Percentiles rank a stretch among this genome's conserved stretches.
Evolutionary conservation across 306 rosid genomes (phyloP).

Genomic region (Boehmeria nivea): DNA sequence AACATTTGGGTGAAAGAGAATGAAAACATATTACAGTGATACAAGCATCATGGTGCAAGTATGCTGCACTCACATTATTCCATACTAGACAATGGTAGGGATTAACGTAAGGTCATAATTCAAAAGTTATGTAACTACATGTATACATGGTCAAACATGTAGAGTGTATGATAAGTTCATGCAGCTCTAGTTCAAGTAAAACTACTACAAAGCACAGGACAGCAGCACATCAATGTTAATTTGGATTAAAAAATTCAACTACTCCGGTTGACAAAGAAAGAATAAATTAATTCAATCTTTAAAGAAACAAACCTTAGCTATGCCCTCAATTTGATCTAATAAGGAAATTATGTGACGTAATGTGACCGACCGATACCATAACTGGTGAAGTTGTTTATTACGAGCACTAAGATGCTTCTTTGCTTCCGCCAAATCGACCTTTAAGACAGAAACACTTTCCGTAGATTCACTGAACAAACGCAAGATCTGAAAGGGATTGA

Average conservation of each 20-base stretch:
- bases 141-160: no score
- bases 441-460: constrained; percentile 62
- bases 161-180: no score
- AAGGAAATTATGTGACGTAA: constrained; percentile 92
- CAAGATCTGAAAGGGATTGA: constrained; percentile 67
- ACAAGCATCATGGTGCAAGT: background rate
- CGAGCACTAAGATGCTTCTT: constrained; percentile 83
- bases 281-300: constrained; percentile 17
- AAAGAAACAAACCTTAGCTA: constrained; percentile 64
- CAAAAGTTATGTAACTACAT: no score
- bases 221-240: constrained; percentile 2
- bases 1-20: background rate
- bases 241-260: constrained; percentile 11
- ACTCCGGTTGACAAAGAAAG: constrained; percentile 16
- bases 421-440: constrained; percentile 90
- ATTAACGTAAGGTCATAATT: no score
- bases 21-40: background rate
- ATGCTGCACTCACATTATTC: background rate
- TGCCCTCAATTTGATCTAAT: constrained; percentile 98
- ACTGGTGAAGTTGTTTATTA: constrained; percentile 94
- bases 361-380: constrained; percentile 98
- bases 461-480: constrained; percentile 94
- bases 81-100: background rate
- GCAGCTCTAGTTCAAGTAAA: constrained; percentile 4
- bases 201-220: background rate